These are phyloP conservation scores for Trichoderma semiorbis DNA, from an alignment of 2,329 filamentous ascomycete species.

Conservation along the genomic window DNA sequence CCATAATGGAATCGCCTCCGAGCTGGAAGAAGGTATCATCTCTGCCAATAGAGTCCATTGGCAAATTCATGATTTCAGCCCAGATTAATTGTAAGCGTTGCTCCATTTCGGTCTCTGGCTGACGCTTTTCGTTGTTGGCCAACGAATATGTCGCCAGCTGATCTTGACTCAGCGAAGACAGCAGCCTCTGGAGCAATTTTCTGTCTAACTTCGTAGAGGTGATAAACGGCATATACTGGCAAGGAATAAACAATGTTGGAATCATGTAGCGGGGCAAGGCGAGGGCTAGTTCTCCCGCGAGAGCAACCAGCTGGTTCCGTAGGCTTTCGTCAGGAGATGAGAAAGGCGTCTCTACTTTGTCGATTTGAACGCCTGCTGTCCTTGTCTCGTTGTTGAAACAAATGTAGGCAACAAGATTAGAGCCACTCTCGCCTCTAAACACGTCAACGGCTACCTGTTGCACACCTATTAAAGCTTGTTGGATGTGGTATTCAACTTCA, in stretches of 20 bases:
- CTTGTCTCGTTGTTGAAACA: background rate
- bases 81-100: conserved; percentile 26
- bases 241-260: conserved; percentile 21
- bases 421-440: background rate
- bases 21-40: conserved; percentile 20
- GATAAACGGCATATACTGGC: conserved; percentile 19
- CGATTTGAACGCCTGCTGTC: background rate
- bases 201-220: conserved; percentile 19
- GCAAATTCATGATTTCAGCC: conserved; percentile 30
- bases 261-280: conserved; percentile 23
- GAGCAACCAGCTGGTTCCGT: conserved; percentile 10
- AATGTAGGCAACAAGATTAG: conserved; percentile 3
- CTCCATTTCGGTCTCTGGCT: conserved; percentile 20
- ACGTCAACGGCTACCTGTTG: conserved; percentile 13
- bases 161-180: background rate
- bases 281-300: background rate
- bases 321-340: background rate
- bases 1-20: conserved; percentile 43
- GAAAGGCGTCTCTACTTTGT: conserved; percentile 4
- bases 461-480: background rate
- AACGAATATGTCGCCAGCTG: background rate
- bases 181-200: background rate
- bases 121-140: background rate
- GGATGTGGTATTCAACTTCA: conserved; percentile 22
- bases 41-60: conserved; percentile 26